These are phyloP conservation scores for Stenocarpella maydis DNA, from an alignment of 2,329 filamentous ascomycete species.

Conservation along the genomic window DNA sequence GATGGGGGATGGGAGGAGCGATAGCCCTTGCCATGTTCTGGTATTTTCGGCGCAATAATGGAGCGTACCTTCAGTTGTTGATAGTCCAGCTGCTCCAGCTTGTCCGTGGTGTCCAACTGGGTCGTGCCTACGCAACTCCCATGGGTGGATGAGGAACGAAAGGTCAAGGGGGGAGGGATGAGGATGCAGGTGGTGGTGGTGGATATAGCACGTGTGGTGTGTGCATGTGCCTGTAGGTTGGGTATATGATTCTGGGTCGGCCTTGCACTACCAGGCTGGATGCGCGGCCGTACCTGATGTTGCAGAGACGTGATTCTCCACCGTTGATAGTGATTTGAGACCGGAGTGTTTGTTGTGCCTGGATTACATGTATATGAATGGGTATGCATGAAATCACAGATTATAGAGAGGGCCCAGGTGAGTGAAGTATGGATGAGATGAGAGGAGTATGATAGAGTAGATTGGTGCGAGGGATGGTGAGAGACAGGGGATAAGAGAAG, in stretches of 20 bases:
- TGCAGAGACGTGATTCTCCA: neutral
- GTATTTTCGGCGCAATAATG: slow-evolving; percentile 25
- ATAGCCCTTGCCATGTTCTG: neutral
- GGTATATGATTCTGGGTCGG: slow-evolving; percentile 1
- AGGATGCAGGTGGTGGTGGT: neutral
- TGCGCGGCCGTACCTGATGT: slow-evolving; percentile 6
- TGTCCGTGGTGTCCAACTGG: slow-evolving; percentile 14
- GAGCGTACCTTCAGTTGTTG: slow-evolving; percentile 34
- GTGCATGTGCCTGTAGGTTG: neutral
- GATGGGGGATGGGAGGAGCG: neutral
- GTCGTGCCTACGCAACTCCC: slow-evolving; percentile 23
- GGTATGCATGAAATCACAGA: neutral
- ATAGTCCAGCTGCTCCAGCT: slow-evolving; percentile 35
- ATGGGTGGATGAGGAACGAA: neutral
- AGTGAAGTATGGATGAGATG: neutral
- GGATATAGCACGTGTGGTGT: neutral
- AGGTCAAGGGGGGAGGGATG: slow-evolving; percentile 5
- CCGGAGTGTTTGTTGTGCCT: slow-evolving; percentile 4
- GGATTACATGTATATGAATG: neutral
- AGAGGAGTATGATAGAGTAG: too few relatives aligned
- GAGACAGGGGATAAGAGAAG: neutral
- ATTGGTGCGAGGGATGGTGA: too few relatives aligned
- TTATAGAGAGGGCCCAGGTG: neutral
- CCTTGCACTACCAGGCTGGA: slow-evolving; percentile 9
- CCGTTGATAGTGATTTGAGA: neutral